Evolutionary conservation across 2,329 filamentous ascomycete genomes (phyloP).

Genomic region (Zopfia rhizophila): DNA sequence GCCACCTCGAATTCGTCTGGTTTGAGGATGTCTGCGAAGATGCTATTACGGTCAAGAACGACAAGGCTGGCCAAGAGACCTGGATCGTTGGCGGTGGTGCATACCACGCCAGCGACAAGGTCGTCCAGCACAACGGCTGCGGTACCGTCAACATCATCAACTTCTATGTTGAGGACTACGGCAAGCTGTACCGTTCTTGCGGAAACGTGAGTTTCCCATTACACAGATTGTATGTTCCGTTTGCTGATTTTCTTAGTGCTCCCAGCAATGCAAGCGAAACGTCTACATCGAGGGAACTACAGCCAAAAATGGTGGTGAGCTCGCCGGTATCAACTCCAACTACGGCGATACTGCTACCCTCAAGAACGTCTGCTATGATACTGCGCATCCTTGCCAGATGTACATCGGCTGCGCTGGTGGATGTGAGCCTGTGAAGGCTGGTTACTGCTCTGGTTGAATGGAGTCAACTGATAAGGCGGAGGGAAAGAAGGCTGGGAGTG

Average conservation of each 20-base stretch:
- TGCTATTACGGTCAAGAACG: conserved; percentile 46
- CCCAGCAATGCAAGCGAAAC: conserved; percentile 56
- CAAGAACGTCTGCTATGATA: conserved; percentile 38
- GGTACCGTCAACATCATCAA: conserved; percentile 50
- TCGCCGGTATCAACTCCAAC: conserved; percentile 62
- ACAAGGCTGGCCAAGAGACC: conserved; percentile 39
- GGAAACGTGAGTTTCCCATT: conserved; percentile 43
- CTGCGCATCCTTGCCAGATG: conserved; percentile 37
- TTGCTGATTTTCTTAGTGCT: conserved; percentile 36
- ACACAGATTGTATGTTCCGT: neutral
- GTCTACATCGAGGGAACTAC: conserved; percentile 56
- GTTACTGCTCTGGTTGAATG: conserved; percentile 34
- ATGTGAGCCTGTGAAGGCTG: conserved; percentile 39
- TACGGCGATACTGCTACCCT: conserved; percentile 59
- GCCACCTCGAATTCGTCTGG: conserved; percentile 59
- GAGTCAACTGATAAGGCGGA: too few species aligned
- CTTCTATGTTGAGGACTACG: conserved; percentile 46
- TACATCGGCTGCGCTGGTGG: conserved; percentile 40
- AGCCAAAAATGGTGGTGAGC: conserved; percentile 52
- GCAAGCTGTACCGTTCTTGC: conserved; percentile 58
- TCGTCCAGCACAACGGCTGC: conserved; percentile 54
- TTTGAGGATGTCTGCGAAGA: conserved; percentile 55
- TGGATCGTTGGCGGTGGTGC: conserved; percentile 55
- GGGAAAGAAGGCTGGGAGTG: too few species aligned
- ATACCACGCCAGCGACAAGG: conserved; percentile 49